phyloP scores from a whole-genome alignment of 2,329 filamentous ascomycete species.

The Juglanconis oblonga region DNA sequence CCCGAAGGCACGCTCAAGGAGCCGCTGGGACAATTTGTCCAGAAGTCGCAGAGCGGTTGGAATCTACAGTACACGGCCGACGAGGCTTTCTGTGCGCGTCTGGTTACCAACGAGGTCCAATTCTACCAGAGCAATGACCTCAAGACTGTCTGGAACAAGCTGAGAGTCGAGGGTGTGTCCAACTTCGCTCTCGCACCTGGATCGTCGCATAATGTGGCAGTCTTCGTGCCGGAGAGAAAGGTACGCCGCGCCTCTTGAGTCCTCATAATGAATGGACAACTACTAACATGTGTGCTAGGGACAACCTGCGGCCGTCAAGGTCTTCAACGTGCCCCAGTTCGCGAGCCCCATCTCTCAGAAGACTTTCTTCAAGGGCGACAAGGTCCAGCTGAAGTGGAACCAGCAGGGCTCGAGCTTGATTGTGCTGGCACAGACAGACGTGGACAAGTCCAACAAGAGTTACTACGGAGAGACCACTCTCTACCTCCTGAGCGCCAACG shows the following conservation, averaged over 20 bases:
- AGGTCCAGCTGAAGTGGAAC: slow-evolving; percentile 99
- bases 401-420: slow-evolving; percentile 84
- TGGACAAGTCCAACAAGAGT: slow-evolving; percentile 97
- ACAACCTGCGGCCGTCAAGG: slow-evolving; percentile 88
- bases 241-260: slow-evolving; percentile 41
- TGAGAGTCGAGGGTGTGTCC: slow-evolving; percentile 83
- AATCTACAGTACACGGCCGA: slow-evolving; percentile 96
- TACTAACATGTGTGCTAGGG: slow-evolving; percentile 54
- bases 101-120: slow-evolving; percentile 95
- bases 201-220: slow-evolving; percentile 85
- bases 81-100: slow-evolving; percentile 87
- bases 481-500: slow-evolving; percentile 89
- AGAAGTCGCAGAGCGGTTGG: slow-evolving; percentile 94
- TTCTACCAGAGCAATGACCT: slow-evolving; percentile 91
- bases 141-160: slow-evolving; percentile 87
- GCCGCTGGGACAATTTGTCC: slow-evolving; percentile 85
- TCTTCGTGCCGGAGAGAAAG: slow-evolving; percentile 95
- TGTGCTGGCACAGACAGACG: slow-evolving; percentile 94
- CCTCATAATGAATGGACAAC: background rate
- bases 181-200: slow-evolving; percentile 90
- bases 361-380: slow-evolving; percentile 99
- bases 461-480: slow-evolving; percentile 99
- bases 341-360: slow-evolving; percentile 83
- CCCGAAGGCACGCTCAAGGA: slow-evolving; percentile 62
- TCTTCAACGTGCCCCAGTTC: slow-evolving; percentile 91